Evolutionary conservation across 257 asterid genomes (phyloP).

Genomic region (Haberlea rhodopensis): DNA sequence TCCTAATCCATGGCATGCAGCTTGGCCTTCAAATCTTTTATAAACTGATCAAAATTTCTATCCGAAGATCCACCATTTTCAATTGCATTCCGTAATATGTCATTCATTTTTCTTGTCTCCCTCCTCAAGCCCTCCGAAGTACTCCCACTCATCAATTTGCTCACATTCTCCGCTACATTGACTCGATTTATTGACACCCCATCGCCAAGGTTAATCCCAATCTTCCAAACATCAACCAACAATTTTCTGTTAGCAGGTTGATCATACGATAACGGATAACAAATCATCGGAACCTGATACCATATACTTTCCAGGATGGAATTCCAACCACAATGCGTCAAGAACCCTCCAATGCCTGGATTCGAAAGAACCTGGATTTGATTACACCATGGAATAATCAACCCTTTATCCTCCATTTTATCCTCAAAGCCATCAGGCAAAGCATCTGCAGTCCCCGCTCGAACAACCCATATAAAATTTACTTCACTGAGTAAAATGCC

Average conservation of each 20-base stretch:
- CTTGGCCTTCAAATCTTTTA: constrained; percentile 10
- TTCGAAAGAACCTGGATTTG: constrained; percentile 43
- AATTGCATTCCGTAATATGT: constrained; percentile 10
- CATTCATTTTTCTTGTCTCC: neutral
- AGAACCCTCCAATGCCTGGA: constrained; percentile 37
- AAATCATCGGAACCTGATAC: constrained; percentile 40
- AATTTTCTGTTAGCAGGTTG: constrained; percentile 35
- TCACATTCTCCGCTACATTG: constrained; percentile 28
- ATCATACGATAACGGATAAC: constrained; percentile 31
- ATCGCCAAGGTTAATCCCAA: constrained; percentile 34
- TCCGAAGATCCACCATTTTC: constrained; percentile 24
- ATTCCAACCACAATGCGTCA: constrained; percentile 47
- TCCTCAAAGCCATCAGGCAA: constrained; percentile 36
- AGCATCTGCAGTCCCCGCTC: constrained; percentile 38
- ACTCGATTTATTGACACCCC: constrained; percentile 7
- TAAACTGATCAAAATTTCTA: constrained; percentile 26
- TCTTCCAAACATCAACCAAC: constrained; percentile 41
- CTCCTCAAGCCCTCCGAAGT: too few species aligned
- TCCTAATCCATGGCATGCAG: constrained; percentile 27
- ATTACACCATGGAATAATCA: constrained; percentile 53
- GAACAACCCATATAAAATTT: constrained; percentile 46
- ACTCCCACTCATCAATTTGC: neutral
- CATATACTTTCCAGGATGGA: constrained; percentile 37
- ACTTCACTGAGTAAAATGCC: constrained; percentile 38
- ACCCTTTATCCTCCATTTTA: constrained; percentile 24